Evolutionary conservation across 2,329 filamentous ascomycete genomes (phyloP).

Genomic region (Amauroascus verrucosus): DNA sequence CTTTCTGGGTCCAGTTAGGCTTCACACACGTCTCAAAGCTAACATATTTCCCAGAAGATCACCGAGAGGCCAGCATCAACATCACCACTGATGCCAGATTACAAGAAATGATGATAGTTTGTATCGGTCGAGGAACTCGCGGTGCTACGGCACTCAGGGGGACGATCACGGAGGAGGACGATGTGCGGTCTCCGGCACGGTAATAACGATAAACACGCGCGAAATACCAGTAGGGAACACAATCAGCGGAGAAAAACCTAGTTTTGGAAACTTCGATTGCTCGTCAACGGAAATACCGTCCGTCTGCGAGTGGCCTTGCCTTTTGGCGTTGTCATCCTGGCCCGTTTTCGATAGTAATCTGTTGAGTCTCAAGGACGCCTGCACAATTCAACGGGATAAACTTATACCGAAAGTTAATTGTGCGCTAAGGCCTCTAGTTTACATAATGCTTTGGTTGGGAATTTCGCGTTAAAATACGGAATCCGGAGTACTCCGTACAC

Average conservation of each 20-base stretch:
- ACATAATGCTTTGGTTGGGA: no score
- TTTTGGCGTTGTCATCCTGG: not conserved
- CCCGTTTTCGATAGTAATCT: not conserved
- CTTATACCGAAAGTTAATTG: not conserved
- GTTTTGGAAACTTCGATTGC: not conserved
- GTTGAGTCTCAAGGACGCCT: no score
- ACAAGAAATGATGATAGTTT: not conserved
- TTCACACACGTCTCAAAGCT: constrained; percentile 1
- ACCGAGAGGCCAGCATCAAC: constrained; percentile 1
- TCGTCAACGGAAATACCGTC: not conserved
- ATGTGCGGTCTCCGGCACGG: not conserved
- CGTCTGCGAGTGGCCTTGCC: not conserved
- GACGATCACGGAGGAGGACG: not conserved
- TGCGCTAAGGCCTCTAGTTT: no score
- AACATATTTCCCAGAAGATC: constrained; percentile 11
- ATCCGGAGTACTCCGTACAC: no score
- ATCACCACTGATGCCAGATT: not conserved
- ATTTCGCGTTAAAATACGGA: no score
- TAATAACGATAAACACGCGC: not conserved
- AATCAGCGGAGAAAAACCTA: no score
- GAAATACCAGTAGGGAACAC: not conserved
- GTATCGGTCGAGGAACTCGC: not conserved
- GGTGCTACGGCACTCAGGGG: not conserved
- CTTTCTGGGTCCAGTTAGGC: constrained; percentile 7
- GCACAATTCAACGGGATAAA: not conserved